Base-by-base conservation (phyloP, 106 monocot species). In the Dendrobium chrysotoxum region DNA sequence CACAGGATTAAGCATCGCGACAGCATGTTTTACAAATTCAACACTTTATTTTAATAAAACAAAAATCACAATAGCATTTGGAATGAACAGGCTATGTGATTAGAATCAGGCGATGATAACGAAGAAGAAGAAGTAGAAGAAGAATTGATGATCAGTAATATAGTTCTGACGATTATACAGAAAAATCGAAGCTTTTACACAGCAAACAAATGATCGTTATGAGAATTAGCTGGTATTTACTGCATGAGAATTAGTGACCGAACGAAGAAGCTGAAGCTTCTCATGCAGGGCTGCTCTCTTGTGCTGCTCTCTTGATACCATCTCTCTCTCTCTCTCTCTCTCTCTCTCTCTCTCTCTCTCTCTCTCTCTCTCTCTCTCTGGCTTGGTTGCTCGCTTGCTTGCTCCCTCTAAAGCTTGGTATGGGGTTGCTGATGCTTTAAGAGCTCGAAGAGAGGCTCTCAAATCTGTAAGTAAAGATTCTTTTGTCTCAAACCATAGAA, bases 171-270 rank as follows among this genome's bases (percentile, higher is more conserved):
- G 50, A 50, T 50, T 50, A 50, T 7, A 50, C 50, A 50, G 11
- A 50, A 15, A 50, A 50, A 11, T 50, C 13, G 50, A 50, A 50
- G 50, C 50, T 50, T 50, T 50, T 15, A 50, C 50, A 13, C 50
- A 50, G 16, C 13, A 16, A 50, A 50, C 1, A 50, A 50, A 50
- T 50, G 50, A 50, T 50, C 50, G 13, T 16, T 50, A 11, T 50
- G 12, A 46, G 50, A 50, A 61, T 61, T n/a, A 61, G 21, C 7
- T 23, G 50, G 5, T 40, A 81, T 79, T 88, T 90, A 97, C 96
- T 79, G 94, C 94, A 91, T 86, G 85, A 81, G 97, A 97, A 53
- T 94, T 89, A n/a, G 94, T 92, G 44, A 94, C 90, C 16, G 97
- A 89, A 28, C 97, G 92, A 78, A 94, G 93, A 17, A 92, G 88